Conservation (phyloP, 441 rosid genomes). For the Erodium chrysanthum region DNA sequence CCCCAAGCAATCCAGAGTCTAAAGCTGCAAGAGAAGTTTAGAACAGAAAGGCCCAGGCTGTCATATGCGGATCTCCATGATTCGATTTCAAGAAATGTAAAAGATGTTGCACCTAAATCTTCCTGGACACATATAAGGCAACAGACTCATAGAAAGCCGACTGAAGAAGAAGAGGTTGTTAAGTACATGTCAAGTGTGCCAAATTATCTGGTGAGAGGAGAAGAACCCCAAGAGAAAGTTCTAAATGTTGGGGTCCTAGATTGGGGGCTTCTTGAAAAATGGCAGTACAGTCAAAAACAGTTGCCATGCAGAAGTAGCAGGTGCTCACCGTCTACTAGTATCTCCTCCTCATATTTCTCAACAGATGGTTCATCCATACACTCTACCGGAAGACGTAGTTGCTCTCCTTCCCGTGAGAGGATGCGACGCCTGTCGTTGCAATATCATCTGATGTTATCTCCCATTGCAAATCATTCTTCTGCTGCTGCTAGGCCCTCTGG, state of each 20-base stretch:
- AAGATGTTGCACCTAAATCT: slow-evolving; percentile 27
- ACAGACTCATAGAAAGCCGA: slow-evolving; percentile 18
- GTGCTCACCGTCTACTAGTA: slow-evolving; percentile 47
- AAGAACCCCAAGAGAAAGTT: slow-evolving; percentile 43
- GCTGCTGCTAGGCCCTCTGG: slow-evolving; percentile 23
- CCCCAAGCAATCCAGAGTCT: slow-evolving; percentile 23
- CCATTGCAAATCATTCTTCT: slow-evolving; percentile 24
- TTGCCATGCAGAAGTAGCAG: slow-evolving; percentile 29
- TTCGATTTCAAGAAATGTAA: slow-evolving; percentile 32
- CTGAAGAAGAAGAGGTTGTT: slow-evolving; percentile 61
- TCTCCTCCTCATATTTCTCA: slow-evolving; percentile 39
- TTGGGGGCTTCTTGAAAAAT: slow-evolving; percentile 77
- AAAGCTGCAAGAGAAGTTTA: slow-evolving; percentile 32
- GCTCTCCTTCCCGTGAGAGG: slow-evolving; percentile 36
- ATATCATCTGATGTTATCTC: slow-evolving; percentile 43
- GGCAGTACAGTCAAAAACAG: slow-evolving; percentile 54
- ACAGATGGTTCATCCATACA: slow-evolving; percentile 44
- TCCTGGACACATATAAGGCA: slow-evolving; percentile 25
- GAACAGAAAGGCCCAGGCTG: slow-evolving; percentile 34
- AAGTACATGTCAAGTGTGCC: slow-evolving; percentile 88
- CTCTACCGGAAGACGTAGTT: slow-evolving; percentile 40
- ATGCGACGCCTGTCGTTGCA: slow-evolving; percentile 38
- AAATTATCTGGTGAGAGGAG: slow-evolving; percentile 62
- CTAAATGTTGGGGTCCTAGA: slow-evolving; percentile 85
- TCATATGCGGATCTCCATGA: slow-evolving; percentile 40